A percentile compares a stretch with the other conserved stretches of the same genome.
phyloP scores from a whole-genome alignment of 257 asterid species.

The Solanum paucissectum region DNA sequence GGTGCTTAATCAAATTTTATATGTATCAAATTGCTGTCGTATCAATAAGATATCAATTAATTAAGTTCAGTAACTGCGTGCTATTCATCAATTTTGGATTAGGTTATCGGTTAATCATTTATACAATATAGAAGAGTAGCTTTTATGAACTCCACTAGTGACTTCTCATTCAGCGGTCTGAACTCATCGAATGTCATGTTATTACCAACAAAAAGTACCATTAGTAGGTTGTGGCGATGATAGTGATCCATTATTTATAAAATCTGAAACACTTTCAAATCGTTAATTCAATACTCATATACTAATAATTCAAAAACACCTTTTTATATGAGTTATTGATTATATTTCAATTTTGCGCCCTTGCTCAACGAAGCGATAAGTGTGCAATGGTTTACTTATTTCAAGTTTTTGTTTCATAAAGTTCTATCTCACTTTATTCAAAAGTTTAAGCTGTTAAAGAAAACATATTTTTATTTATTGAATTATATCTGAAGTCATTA shows the following conservation, averaged over 20 bases:
- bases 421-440: not conserved
- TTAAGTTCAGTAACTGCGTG: fast-evolving
- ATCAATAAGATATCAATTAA: not conserved
- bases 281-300: not conserved
- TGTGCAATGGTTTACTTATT: not conserved
- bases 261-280: not conserved
- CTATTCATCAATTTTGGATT: too few species aligned
- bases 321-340: not conserved
- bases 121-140: too few species aligned
- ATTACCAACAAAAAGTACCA: fast-evolving
- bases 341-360: fast-evolving
- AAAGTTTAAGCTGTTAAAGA: not conserved
- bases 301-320: fast-evolving
- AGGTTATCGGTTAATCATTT: not conserved
- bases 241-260: too few species aligned
- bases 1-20: not conserved
- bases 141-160: not conserved
- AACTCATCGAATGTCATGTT: not conserved
- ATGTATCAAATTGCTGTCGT: not conserved
- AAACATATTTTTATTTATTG: fast-evolving
- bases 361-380: fast-evolving
- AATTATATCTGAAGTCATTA: not conserved
- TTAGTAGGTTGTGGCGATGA: not conserved
- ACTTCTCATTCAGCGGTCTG: not conserved
- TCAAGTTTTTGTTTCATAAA: not conserved